Evolutionary conservation across 2,329 filamentous ascomycete genomes (phyloP).

Genomic region (Rugonectria rugulosa): DNA sequence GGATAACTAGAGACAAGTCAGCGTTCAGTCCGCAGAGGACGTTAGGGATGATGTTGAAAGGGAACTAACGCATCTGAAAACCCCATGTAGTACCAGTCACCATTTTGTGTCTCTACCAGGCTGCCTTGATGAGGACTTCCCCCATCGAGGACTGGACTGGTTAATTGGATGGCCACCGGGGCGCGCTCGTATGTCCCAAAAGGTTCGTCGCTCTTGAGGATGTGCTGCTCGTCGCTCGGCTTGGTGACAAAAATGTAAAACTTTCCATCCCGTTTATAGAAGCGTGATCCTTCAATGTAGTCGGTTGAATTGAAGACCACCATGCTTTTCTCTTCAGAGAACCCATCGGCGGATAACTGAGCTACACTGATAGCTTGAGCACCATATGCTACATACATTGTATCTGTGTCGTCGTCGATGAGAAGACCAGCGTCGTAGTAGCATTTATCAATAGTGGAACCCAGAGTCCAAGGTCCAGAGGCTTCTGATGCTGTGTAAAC

Average conservation of each 20-base stretch:
- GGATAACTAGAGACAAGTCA: no score
- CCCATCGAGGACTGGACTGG: constrained; percentile 49
- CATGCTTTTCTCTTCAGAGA: constrained; percentile 26
- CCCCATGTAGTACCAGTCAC: constrained; percentile 65
- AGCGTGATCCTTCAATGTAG: constrained; percentile 57
- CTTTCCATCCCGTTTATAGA: constrained; percentile 62
- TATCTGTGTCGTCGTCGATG: constrained; percentile 62
- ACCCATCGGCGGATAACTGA: constrained; percentile 56
- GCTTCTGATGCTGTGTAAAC: constrained; percentile 57
- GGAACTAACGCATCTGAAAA: no score
- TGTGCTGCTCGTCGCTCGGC: constrained; percentile 53
- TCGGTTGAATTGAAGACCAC: neutral
- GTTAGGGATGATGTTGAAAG: no score
- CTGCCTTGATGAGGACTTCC: constrained; percentile 62
- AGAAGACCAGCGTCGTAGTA: constrained; percentile 66
- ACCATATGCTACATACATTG: constrained; percentile 65
- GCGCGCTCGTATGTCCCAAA: constrained; percentile 59
- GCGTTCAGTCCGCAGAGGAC: no score
- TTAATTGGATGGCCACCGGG: constrained; percentile 50
- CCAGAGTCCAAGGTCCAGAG: constrained; percentile 52
- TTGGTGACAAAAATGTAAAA: constrained; percentile 63
- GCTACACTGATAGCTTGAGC: constrained; percentile 57
- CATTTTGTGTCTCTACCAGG: constrained; percentile 58
- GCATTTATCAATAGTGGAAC: constrained; percentile 55
- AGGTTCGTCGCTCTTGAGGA: constrained; percentile 53